Base-by-base conservation (phyloP, 331 rosid genomes). In the Phaseolus coccineus region DNA sequence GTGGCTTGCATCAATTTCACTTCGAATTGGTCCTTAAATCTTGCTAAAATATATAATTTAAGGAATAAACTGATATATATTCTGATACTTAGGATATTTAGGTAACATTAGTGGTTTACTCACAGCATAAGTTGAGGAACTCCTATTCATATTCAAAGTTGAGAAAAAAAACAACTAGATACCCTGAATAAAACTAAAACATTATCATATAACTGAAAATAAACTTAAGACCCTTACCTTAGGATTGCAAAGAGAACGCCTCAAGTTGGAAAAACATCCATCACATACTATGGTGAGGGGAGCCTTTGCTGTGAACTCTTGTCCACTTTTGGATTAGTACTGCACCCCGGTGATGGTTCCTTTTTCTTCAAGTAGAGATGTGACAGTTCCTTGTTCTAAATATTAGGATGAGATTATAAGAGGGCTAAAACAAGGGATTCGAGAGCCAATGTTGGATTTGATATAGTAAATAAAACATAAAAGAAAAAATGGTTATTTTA, bases 221-320 rank as follows among this genome's bases (percentile, higher is more conserved):
- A 59, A 42, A 31, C 24, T 4, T 8, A 7, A 19, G 4, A 72
- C 48, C 11, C 30, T 76, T 69, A 91, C 98, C 91, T 88, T 80
- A 1, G 98, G 91, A 6, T 84, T 74, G 77, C 95, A 90, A 55
- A 91, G 93, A 53, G 83, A 80, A 64, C 92, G 91, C 62, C 98
- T 87, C 58, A 93, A 77, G 82, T 93, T 93, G 31, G 98, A 93
- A 79, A 90, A 93, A 58, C 95, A 91, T 10, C 95, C 98, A 58
- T 93, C 93, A 16, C 98, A 93, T 16, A 93, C 98, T 12, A 93
- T 74, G 30, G 98, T 93, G 4, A 93, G 90, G 30, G 93, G 92
- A 84, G 98, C 97, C 77, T 83, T 79, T 6, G 93, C 79, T 42
- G 84, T 88, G 77, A 87, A 15, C 80, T 86, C 90, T 71, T 88